Evolutionary conservation across 768 basidiomycete species (phyloP).

Genomic region (Candolleomyces eurysporus): DNA sequence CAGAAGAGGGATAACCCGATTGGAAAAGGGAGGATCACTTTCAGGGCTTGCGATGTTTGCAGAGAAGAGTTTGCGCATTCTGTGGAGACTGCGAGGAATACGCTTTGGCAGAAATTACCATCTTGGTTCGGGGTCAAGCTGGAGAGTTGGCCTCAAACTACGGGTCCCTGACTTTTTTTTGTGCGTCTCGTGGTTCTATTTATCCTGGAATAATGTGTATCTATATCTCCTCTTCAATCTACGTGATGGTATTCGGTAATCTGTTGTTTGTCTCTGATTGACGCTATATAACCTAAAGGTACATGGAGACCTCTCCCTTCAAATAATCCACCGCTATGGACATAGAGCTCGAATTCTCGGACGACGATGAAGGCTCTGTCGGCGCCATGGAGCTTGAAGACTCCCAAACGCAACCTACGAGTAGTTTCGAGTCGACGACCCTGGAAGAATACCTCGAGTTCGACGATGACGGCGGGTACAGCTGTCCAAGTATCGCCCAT

Average conservation of each 20-base stretch:
- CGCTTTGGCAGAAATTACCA: conserved; percentile 65
- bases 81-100: conserved; percentile 57
- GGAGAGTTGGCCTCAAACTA: conserved; percentile 23
- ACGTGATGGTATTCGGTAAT: too few relatives aligned
- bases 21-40: conserved; percentile 39
- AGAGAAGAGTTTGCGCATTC: conserved; percentile 58
- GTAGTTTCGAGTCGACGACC: neutral
- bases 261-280: neutral
- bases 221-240: neutral
- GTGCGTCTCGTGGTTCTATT: neutral
- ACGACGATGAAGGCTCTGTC: neutral
- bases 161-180: conserved; percentile 5
- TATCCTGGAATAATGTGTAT: neutral
- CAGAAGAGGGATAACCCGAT: conserved; percentile 52
- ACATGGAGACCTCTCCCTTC: neutral
- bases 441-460: neutral
- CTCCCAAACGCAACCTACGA: neutral
- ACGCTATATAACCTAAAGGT: neutral
- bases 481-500: neutral
- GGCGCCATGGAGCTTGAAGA: neutral
- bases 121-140: conserved; percentile 61
- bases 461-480: neutral
- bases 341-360: neutral
- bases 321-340: neutral
- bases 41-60: conserved; percentile 65